Evolutionary conservation across 345 rosid species (phyloP), one percentile per base, ranked within the genome.

Genomic region (Salix arbutifolia): DNA sequence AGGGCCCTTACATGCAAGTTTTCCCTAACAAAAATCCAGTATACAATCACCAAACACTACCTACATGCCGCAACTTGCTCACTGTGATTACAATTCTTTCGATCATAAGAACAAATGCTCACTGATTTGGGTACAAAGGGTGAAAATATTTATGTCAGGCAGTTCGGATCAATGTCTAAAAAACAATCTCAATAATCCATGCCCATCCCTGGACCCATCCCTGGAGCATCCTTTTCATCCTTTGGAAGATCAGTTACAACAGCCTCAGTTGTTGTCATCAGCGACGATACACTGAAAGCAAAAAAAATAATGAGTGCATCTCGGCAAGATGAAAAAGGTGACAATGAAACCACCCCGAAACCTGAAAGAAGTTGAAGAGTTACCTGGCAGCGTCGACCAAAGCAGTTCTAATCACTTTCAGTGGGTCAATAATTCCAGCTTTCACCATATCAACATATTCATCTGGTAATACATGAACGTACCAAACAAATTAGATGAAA

Each of bases 241-340:
- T 89, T 88, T 7, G 99, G 94, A 70, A 91, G 94, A 74, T 95
- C 99, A 23, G 84, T 84, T 65, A 91, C 92, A 40, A 93, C 84
- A 12, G 99, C 98, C 82, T 95, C 99, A 2, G 96, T 95, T 1
- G 99, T 95, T 5, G 98, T 93, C 93, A 91, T 89, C 91, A 95
- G 87, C 4, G 98, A 91, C 3, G 94, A 90, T 5, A 95, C 94
- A 72, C 99, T 95, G 91, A 77, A 82, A 16, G 5, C 46, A 37
- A n/a, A 62, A 37, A 4, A 35, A 19, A 40, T 10, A 73, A 10
- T 1, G 8, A 28, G 11, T n/a, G 0, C 26, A 12, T 6, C 48
- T 10, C 9, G 25, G 13, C 23, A 10, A 25, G 35, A 38, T 33
- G 8, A 2, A 8, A 28, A 10, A 35, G 17, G 12, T 6, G 8